Conservation (phyloP, 23 red algal species). For the Gracilaria vermiculophylla region DNA sequence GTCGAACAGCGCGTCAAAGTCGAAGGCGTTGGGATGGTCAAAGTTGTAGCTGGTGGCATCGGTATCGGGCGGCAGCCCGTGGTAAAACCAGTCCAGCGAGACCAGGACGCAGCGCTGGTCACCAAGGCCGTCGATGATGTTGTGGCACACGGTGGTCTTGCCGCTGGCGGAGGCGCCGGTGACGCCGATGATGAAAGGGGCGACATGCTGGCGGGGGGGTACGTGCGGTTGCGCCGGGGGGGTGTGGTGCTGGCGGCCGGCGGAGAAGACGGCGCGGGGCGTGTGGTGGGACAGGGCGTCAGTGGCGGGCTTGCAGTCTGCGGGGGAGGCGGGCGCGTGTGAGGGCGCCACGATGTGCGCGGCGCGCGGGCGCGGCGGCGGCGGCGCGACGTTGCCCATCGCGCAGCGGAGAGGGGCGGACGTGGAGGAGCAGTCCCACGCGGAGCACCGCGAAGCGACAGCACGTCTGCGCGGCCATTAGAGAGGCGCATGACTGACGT, state of each 20-base stretch:
- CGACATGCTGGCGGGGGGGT: background rate
- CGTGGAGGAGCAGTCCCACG: too few species aligned
- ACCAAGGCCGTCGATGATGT: constrained; percentile 84
- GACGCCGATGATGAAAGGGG: constrained; percentile 95
- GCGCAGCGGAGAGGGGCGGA: too few species aligned
- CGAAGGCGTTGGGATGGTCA: constrained; percentile 96
- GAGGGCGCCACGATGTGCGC: too few species aligned
- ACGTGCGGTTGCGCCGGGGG: background rate
- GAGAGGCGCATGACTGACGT: too few species aligned
- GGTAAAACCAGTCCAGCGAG: constrained; percentile 96
- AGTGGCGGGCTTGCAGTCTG: too few species aligned
- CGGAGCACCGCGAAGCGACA: too few species aligned
- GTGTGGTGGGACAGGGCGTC: background rate
- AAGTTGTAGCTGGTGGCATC: constrained; percentile 82
- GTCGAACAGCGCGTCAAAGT: constrained; percentile 77
- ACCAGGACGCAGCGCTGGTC: constrained; percentile 87
- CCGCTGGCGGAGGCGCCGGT: constrained; percentile 89
- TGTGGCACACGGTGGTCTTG: constrained; percentile 94
- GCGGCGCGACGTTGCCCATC: background rate
- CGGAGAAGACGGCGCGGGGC: constrained; percentile 29
- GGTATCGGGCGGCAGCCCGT: constrained; percentile 65
- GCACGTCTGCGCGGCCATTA: too few species aligned
- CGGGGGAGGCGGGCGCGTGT: too few species aligned
- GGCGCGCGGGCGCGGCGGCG: background rate
- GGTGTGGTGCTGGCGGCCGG: constrained; percentile 60